Conservation (phyloP, 164 flowering plant species). For the Litsea cubeba region DNA sequence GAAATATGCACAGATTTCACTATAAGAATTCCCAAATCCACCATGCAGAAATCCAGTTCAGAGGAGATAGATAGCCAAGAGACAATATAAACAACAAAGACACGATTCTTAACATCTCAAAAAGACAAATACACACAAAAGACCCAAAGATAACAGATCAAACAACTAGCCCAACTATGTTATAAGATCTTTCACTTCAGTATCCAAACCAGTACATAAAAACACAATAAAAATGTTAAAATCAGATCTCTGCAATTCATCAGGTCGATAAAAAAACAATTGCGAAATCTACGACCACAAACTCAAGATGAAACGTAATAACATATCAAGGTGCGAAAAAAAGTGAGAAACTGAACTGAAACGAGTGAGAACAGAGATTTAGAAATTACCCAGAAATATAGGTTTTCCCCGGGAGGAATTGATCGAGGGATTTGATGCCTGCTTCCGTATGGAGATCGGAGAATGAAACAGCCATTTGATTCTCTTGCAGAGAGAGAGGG, state of each 20-base stretch:
- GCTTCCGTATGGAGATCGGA: slow-evolving; percentile 82
- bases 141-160: neutral
- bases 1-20: slow-evolving; percentile 2
- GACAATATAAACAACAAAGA: too few relatives aligned
- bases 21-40: neutral
- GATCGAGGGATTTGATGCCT: slow-evolving; percentile 79
- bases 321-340: neutral
- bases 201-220: too few relatives aligned
- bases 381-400: slow-evolving; percentile 64
- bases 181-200: too few relatives aligned
- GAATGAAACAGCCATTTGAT: slow-evolving; percentile 68
- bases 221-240: too few relatives aligned
- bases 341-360: neutral
- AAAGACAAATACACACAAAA: neutral
- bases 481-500: neutral
- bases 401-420: slow-evolving; percentile 59
- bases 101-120: neutral
- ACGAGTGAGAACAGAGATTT: neutral
- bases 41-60: neutral
- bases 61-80: neutral
- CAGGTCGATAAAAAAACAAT: too few relatives aligned
- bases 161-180: neutral
- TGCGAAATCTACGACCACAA: too few relatives aligned
- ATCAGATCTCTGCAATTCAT: too few relatives aligned
- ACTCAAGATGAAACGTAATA: neutral